Percentiles rank a stretch among this genome's conserved stretches.
These are phyloP conservation scores for Pulicaria dysenterica DNA, from an alignment of 129 eudicot genomes.

Conservation along the genomic window DNA sequence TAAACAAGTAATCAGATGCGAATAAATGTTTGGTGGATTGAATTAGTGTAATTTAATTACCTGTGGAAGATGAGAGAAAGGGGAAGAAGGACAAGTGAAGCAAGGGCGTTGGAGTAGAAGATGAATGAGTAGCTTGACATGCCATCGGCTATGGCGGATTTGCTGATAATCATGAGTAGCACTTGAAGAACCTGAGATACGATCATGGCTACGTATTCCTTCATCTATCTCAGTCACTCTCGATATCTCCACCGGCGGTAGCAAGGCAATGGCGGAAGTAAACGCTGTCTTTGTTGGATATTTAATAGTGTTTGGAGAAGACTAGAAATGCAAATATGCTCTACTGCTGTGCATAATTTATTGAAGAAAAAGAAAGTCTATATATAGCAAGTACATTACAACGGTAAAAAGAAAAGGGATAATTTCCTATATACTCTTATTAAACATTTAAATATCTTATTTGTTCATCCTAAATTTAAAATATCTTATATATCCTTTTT, in stretches of 20 bases:
- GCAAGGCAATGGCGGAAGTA: neutral
- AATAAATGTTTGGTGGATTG: neutral
- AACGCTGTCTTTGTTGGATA: too few relatives aligned
- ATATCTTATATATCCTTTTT: too few relatives aligned
- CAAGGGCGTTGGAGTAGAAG: constrained; percentile 79
- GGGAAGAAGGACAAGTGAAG: constrained; percentile 68
- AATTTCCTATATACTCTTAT: too few relatives aligned
- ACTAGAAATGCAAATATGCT: neutral
- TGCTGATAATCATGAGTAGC: constrained; percentile 60
- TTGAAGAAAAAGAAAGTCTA: too few relatives aligned
- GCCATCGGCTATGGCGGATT: constrained; percentile 65
- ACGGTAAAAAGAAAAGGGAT: too few relatives aligned
- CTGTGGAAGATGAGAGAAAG: constrained; percentile 51
- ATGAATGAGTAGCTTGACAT: constrained; percentile 77
- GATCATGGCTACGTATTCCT: constrained; percentile 67
- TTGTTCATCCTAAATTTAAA: too few relatives aligned
- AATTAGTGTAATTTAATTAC: constrained; percentile 18
- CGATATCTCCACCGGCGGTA: constrained; percentile 11
- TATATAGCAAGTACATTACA: too few relatives aligned
- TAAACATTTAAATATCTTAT: too few relatives aligned
- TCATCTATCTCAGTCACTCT: constrained; percentile 14
- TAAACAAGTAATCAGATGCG: neutral
- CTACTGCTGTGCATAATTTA: too few relatives aligned
- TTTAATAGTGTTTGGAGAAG: neutral
- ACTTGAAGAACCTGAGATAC: constrained; percentile 65